Percentiles rank a stretch among this genome's conserved stretches.
These are phyloP conservation scores for Gremmenia infestans DNA, from an alignment of 2,329 filamentous ascomycete species.

Conservation along the genomic window DNA sequence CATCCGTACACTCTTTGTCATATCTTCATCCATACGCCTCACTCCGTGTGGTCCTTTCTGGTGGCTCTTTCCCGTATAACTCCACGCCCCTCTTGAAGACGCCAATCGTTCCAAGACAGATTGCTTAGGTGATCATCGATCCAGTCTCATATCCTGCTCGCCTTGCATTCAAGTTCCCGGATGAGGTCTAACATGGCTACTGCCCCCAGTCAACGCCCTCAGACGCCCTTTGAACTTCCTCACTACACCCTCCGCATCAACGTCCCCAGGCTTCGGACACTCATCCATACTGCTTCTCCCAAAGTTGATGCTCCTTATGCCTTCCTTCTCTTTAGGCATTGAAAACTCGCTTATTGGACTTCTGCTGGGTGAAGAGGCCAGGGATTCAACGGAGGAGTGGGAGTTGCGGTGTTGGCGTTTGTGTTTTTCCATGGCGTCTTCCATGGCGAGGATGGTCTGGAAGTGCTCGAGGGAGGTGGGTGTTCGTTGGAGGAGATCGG, in stretches of 20 bases:
- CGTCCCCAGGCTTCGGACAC: conserved; percentile 2
- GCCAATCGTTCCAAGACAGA: background rate
- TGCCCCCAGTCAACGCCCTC: conserved; percentile 20
- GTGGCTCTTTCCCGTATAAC: background rate
- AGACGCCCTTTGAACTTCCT: conserved; percentile 20
- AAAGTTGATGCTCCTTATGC: conserved; percentile 15
- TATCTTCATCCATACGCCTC: background rate
- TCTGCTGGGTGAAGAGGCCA: conserved; percentile 4
- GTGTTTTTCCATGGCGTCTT: conserved; percentile 16
- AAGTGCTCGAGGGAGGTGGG: conserved; percentile 9
- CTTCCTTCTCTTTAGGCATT: conserved; percentile 8
- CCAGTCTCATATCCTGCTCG: background rate
- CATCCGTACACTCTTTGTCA: background rate
- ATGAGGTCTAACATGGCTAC: conserved; percentile 16
- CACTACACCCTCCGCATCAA: conserved; percentile 9
- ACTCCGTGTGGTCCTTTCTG: background rate
- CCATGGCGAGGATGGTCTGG: conserved; percentile 15
- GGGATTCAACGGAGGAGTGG: conserved; percentile 12
- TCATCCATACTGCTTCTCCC: conserved; percentile 15
- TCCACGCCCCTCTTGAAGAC: background rate
- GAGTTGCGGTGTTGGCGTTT: conserved; percentile 7
- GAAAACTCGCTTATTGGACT: background rate
- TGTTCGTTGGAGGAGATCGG: conserved; percentile 8
- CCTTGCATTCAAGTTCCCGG: conserved; percentile 15
- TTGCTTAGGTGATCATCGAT: background rate